Conservation (phyloP, 345 rosid genomes). For the Raphanus sativus region DNA sequence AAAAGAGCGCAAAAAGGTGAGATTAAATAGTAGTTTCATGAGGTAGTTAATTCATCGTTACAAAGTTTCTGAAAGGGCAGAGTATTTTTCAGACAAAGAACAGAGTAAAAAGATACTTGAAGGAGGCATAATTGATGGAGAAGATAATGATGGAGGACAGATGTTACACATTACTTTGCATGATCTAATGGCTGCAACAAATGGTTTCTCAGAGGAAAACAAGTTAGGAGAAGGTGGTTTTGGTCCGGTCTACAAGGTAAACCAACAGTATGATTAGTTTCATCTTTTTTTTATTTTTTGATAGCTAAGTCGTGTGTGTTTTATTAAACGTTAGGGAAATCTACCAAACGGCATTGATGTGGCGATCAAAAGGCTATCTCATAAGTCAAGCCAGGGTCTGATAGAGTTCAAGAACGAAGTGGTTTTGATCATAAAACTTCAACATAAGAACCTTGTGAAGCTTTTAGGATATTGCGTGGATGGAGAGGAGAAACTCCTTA, state of each 20-base stretch:
- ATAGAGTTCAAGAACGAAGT: background rate
- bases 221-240: background rate
- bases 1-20: no score
- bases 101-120: background rate
- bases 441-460: background rate
- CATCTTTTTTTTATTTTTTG: no score
- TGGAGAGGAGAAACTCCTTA: conserved; percentile 14
- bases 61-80: no score
- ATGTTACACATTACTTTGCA: background rate
- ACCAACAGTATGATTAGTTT: background rate
- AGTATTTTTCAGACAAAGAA: background rate
- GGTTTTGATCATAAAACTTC: background rate
- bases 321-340: background rate
- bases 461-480: background rate
- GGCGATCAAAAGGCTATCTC: background rate
- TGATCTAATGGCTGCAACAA: background rate
- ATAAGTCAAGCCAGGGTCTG: background rate
- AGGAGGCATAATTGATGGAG: background rate
- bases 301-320: no score
- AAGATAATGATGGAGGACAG: background rate
- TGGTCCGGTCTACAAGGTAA: background rate
- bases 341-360: background rate
- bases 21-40: no score
- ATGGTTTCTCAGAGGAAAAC: background rate
- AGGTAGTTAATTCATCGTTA: no score